Percentiles rank a stretch among this genome's conserved stretches.
These are phyloP conservation scores for Scutellaria barbata DNA, from an alignment of 257 asterid genomes.

Conservation along the genomic window DNA sequence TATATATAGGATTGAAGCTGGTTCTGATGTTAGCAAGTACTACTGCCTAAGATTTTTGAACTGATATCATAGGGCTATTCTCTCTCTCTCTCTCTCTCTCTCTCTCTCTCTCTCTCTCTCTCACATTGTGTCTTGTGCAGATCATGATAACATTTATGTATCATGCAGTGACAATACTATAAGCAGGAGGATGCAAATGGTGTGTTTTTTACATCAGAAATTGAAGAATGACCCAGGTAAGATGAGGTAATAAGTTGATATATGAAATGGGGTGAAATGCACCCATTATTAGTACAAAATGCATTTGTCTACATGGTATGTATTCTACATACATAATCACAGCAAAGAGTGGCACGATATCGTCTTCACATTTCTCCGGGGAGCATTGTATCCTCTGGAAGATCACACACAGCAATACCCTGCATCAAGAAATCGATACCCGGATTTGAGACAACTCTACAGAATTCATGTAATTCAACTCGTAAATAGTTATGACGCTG, in stretches of 20 bases:
- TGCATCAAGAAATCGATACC: constrained; percentile 13
- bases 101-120: not conserved
- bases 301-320: constrained; percentile 6
- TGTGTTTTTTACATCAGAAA: not conserved
- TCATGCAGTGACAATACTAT: not conserved
- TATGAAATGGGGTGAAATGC: constrained; percentile 30
- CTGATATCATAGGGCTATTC: not conserved
- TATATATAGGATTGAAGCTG: constrained; percentile 1
- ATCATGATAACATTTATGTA: no score
- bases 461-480: not conserved
- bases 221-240: not conserved
- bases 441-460: not conserved
- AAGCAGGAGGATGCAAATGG: not conserved
- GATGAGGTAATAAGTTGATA: no score
- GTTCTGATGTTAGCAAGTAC: not conserved
- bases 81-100: constrained; percentile 8
- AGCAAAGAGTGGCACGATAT: not conserved
- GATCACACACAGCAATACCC: constrained; percentile 93
- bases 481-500: not conserved
- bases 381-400: constrained; percentile 97
- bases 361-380: constrained; percentile 83
- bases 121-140: not conserved
- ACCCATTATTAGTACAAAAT: constrained; percentile 26
- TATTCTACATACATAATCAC: constrained; percentile 25
- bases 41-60: not conserved